Evolutionary conservation across 768 basidiomycete species (phyloP).

Genomic region (Leccinum olivaceopallidum): DNA sequence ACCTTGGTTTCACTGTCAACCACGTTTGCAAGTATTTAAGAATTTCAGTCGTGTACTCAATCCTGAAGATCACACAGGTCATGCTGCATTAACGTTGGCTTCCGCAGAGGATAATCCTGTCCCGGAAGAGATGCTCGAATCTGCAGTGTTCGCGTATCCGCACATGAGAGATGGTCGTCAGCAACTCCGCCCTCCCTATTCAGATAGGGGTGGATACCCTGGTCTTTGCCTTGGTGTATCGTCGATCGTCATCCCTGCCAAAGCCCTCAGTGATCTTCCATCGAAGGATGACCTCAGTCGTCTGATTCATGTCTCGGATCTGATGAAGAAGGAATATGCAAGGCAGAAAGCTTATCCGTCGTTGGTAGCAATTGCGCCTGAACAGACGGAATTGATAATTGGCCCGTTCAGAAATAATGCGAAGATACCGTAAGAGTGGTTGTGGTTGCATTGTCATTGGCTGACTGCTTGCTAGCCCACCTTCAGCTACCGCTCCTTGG

Average conservation of each 20-base stretch:
- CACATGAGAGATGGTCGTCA: slow-evolving; percentile 2
- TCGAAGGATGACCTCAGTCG: not conserved
- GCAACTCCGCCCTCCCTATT: slow-evolving; percentile 1
- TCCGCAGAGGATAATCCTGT: slow-evolving; percentile 1
- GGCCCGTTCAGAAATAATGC: not conserved
- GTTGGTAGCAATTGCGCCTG: not conserved
- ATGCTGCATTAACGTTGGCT: slow-evolving; percentile 2
- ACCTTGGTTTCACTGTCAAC: not conserved
- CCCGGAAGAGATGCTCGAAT: slow-evolving; percentile 2
- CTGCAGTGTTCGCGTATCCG: not conserved
- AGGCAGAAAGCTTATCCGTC: not conserved
- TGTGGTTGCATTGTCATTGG: not conserved
- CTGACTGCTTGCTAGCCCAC: not conserved
- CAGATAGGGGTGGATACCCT: not conserved
- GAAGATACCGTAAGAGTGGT: not conserved
- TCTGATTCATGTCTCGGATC: not conserved
- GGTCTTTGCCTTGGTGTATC: slow-evolving; percentile 1
- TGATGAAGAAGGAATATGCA: slow-evolving; percentile 3
- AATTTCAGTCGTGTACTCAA: not conserved
- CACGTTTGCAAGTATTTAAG: not conserved
- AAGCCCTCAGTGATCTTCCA: not conserved
- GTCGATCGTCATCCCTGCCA: not conserved
- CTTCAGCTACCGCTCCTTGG: not conserved
- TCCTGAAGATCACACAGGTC: not conserved
- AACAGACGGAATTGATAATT: not conserved